Conservation (phyloP, 78 protist species). For the Mantamonas sphyraenae region DNA sequence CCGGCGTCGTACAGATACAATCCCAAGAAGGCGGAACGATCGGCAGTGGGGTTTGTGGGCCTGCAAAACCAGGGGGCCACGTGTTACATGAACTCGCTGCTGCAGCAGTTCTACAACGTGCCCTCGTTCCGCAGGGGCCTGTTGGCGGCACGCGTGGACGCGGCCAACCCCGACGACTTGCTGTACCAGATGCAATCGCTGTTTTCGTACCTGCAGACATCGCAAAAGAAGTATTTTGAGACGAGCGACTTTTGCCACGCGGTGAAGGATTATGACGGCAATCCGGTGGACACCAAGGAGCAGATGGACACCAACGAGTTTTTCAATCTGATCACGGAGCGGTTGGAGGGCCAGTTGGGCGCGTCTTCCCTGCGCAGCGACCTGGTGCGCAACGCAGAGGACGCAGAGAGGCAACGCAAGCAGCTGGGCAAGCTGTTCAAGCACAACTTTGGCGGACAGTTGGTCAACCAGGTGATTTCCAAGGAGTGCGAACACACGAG, state of each 20-base stretch:
- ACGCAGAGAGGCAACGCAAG: conserved; percentile 1
- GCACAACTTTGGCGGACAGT: conserved; percentile 27
- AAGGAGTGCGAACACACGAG: conserved; percentile 19
- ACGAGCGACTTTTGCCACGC: conserved; percentile 2
- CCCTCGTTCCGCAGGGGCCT: conserved; percentile 26
- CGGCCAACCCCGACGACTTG: background rate
- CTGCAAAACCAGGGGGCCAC: conserved; percentile 78
- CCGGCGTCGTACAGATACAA: no score
- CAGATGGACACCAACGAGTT: conserved; percentile 71
- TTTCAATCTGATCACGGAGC: conserved; percentile 62
- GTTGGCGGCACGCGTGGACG: background rate
- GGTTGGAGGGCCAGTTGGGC: conserved; percentile 49
- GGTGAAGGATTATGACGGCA: conserved; percentile 7
- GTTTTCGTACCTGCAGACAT: conserved; percentile 58
- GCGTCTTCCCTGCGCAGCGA: no score
- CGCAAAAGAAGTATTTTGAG: conserved; percentile 37
- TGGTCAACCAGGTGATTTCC: conserved; percentile 41
- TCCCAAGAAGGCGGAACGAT: conserved; percentile 12
- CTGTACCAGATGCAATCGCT: conserved; percentile 65
- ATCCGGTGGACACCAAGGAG: background rate
- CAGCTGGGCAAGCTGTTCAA: background rate
- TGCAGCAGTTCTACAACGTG: conserved; percentile 68
- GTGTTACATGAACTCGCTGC: conserved; percentile 73
- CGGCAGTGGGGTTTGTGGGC: conserved; percentile 69
- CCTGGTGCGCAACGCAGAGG: no score